Conservation (phyloP, 2,329 filamentous ascomycete genomes). For the Allantophomopsis cytisporea region DNA sequence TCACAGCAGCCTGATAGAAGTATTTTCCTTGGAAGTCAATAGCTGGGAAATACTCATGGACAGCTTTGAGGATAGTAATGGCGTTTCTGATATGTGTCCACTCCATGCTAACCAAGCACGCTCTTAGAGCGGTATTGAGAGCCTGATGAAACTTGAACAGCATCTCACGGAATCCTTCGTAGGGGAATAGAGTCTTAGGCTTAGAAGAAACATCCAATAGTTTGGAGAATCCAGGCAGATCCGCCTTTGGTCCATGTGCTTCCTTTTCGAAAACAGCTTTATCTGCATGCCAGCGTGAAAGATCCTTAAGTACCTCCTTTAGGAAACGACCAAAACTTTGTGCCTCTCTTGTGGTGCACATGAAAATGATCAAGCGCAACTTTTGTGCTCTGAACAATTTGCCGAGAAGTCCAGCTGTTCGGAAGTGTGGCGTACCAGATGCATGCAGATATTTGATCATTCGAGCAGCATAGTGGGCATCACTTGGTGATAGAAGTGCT, state of each 20-base stretch:
- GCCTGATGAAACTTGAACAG: constrained; percentile 86
- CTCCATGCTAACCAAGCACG: constrained; percentile 68
- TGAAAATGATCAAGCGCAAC: constrained; percentile 72
- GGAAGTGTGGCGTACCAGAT: constrained; percentile 73
- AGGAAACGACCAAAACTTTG: constrained; percentile 90
- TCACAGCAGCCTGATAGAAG: constrained; percentile 48
- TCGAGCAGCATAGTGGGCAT: constrained; percentile 79
- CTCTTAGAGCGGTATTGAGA: constrained; percentile 65
- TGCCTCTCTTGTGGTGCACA: constrained; percentile 79
- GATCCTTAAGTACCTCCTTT: constrained; percentile 65
- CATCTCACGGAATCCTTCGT: constrained; percentile 73
- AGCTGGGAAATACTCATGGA: constrained; percentile 73
- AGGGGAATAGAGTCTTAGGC: constrained; percentile 60
- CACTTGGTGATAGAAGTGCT: constrained; percentile 67
- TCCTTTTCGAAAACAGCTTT: constrained; percentile 69
- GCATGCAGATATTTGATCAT: constrained; percentile 82
- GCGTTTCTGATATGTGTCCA: constrained; percentile 98
- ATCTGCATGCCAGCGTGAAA: constrained; percentile 74
- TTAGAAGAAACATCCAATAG: constrained; percentile 58
- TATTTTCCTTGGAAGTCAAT: constrained; percentile 76
- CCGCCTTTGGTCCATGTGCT: constrained; percentile 51
- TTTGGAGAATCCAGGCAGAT: constrained; percentile 68
- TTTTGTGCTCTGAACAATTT: constrained; percentile 75
- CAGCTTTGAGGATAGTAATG: constrained; percentile 73
- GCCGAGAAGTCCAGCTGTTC: constrained; percentile 71